Base-by-base conservation (phyloP, 306 rosid genomes). In the Psophocarpus tetragonolobus region DNA sequence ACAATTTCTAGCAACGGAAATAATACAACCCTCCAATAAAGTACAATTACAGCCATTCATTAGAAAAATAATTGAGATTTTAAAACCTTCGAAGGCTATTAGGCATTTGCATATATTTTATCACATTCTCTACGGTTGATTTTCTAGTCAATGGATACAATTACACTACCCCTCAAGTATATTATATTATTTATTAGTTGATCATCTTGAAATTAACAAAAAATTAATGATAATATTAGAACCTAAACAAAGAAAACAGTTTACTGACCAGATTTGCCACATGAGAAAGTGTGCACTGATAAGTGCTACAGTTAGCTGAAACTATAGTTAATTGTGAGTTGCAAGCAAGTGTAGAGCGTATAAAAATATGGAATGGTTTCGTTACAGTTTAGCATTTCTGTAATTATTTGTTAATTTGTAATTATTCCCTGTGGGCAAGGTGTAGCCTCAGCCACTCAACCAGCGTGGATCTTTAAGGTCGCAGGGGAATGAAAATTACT, bases 1-100 rank as follows among this genome's bases (percentile, higher is more conserved):
- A 71, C 63, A 80, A 8, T 29, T 68, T 62, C 15, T 33, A 62
- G 42, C 42, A 69, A 70, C 6, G 56, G n/a, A 63, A 45, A 53
- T 20, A 47, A 64, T 23, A 73, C 53, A 68, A 41, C 33, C 65
- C 47, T 35, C 77, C 60, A 68, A 60, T 60, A 60, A 30, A 13
- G 20, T 60, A 21, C 67, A 60, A 15, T 0, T 29, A 60, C 14
- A 30, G 21, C 23, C 39, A 60, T 29, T 60, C 12, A 60, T 60
- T 58, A 30, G 67, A 60, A 60, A 56, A 29, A 20, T 15, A 26
- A 2, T 29, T 7, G 5, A n/a, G 12, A 60, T 6, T 60, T 29
- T 29, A 0, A 60, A 60, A 29, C 15, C 13, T 58, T 27, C 20
- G 29, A 6, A 13, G 8, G 23, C 32, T 54, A 17, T 51, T 29